Base-by-base conservation (phyloP, 2,329 filamentous ascomycete genomes). In the Fusarium heterosporum region DNA sequence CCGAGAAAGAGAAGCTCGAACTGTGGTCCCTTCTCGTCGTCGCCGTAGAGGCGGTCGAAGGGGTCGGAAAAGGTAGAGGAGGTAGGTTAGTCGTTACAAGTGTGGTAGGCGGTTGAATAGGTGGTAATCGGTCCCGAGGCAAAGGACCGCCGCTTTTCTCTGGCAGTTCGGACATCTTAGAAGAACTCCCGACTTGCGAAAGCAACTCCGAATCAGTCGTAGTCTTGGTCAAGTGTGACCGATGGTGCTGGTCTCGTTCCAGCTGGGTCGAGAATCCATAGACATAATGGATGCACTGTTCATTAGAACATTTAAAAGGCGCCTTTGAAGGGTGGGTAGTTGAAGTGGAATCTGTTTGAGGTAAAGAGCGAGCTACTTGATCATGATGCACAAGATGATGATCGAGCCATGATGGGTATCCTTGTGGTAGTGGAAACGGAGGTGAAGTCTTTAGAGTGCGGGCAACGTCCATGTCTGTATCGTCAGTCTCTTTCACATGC, bases 241-340 rank as follows among this genome's bases (percentile, higher is more conserved):
- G 80, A 39, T 78, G 72, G 72, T 88, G 86, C 34, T 78, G 78
- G 55, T 87, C 84, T 51, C 84, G 81, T 61, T 87, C 85, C 51
- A 83, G 77, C 36, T 77, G 78, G 56, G 79, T 82, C 34, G 78
- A 71, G 70, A 87, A 87, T 29, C 86, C 86, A 66, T 88, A 88
- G 36, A 88, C 82, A 73, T 87, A 88, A 73, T 85, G 82, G 59
- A 85, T 75, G 69, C 86, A 88, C 55, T 78, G 78, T 51, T 87
- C 82, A 63, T 87, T 78, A 75, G 79, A 82, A 74, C 86, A 88
- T 73, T 85, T 87, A 74, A 83, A 83, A 12, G 83, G 70, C 29
- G 59, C 59, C 55, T 46, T 64, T 17, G 50, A 28, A n/a, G 51
- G 19, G 41, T 53, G 40, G 26, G 30, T 41, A 38, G 52, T 34